These are phyloP conservation scores for Candida ponderosae DNA, from an alignment of 805 yeast genomes.

Conservation along the genomic window DNA sequence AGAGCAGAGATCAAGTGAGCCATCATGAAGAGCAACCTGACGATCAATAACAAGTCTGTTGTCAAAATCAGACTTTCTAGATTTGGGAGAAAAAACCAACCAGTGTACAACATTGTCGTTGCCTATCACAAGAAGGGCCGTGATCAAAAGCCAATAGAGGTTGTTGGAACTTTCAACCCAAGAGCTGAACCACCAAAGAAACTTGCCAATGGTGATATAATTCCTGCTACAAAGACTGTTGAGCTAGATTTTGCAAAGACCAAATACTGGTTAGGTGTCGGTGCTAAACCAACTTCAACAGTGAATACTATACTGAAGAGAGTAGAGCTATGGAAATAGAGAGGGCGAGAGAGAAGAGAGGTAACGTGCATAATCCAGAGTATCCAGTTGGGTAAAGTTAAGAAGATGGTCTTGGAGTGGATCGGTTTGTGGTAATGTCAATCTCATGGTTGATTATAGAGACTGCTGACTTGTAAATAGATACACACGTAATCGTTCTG, in stretches of 20 bases:
- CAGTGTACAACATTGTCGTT: constrained; percentile 89
- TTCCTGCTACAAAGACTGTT: constrained; percentile 66
- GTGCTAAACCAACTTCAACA: constrained; percentile 88
- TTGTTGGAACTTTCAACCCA: constrained; percentile 90
- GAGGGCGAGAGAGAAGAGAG: constrained; percentile 1
- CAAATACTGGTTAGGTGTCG: constrained; percentile 95
- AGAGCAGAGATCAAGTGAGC: no score
- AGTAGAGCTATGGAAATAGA: constrained; percentile 47
- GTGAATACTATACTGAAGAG: constrained; percentile 71
- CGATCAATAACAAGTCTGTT: constrained; percentile 41
- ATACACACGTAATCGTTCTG: no score
- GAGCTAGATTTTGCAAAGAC: constrained; percentile 81
- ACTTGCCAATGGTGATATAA: constrained; percentile 44
- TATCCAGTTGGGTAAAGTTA: no score
- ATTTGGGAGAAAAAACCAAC: constrained; percentile 84
- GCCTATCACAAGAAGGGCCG: constrained; percentile 70
- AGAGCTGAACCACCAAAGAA: constrained; percentile 61
- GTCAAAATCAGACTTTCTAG: constrained; percentile 87
- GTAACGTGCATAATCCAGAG: no score
- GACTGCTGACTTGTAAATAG: no score
- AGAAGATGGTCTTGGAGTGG: no score
- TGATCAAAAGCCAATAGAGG: constrained; percentile 87
- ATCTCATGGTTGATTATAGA: no score
- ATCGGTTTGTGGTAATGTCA: no score
- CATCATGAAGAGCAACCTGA: background rate